Base-by-base conservation (phyloP, 768 basidiomycete genomes). In the Obba rivulosa region DNA sequence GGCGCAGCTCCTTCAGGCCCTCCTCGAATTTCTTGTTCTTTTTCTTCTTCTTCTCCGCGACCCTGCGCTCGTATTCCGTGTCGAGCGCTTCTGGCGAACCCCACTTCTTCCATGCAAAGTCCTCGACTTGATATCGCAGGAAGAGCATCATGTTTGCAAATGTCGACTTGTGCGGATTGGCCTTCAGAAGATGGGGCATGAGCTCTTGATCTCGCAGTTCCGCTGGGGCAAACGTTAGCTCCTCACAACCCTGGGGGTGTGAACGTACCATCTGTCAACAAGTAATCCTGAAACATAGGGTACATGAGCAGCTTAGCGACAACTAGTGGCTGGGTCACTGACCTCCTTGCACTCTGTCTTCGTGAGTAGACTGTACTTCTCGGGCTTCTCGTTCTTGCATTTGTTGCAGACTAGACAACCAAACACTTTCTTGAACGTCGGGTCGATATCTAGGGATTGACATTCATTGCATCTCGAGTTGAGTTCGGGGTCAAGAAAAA, bases 91-190 rank as follows among this genome's bases (percentile, higher is more conserved):
- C 93, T 8, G 90, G 77, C 1, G 92, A 89, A 0, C 92, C 94
- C 96, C 96, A 99, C 68, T 99, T 99, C 63, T 89, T 85, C 87
- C 86, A 96, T 4, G 96, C 95, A 66, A 94, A 97, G 39, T 85
- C 89, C 65, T 99, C 96, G 2, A 96, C 91, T 65, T 98, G 95
- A 60, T 73, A 86, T 28, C 96, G 83, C 4, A 97, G 74, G 68
- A 88, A 98, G 18, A 99, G 76, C 96, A 98, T 98, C 96, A 98
- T 98, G 72, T 98, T 99, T 31, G 89, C 88, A 62, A 89, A 98
- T 0, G 91, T 94, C 10, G 92, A 87, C 55, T 89, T 87, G 70
- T 96, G 93, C 3, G 92, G 94, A 64, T 97, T 97, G 17, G 91
- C 87, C 61, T 94, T 92, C 49, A 98, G 76, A 21, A 95, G 73